A percentile compares a stretch with the other conserved stretches of the same genome.
Conservation (phyloP, 2,329 filamentous ascomycete species). For the Ophiocordyceps unilateralis region DNA sequence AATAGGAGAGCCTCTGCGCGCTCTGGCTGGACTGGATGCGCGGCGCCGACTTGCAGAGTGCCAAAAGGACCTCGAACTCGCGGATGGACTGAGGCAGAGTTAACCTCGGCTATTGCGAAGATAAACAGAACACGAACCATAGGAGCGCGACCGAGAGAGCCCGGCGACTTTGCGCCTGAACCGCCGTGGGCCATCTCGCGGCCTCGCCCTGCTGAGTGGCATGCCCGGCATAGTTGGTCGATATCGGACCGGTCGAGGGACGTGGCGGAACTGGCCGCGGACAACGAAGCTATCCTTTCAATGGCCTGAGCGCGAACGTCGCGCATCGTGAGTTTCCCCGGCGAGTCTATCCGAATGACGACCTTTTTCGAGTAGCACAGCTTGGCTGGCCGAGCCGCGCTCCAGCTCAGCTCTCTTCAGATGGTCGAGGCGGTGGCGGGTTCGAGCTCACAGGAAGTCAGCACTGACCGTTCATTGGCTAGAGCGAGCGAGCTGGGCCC, state of each 20-base stretch:
- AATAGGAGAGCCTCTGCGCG: constrained; percentile 61
- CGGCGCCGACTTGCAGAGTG: constrained; percentile 79
- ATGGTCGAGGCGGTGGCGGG: background rate
- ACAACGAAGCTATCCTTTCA: constrained; percentile 47
- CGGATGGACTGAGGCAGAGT: constrained; percentile 47
- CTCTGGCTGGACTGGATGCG: constrained; percentile 52
- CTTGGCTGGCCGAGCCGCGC: background rate
- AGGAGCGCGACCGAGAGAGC: constrained; percentile 34
- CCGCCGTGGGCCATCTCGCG: constrained; percentile 32
- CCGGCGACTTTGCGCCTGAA: constrained; percentile 16
- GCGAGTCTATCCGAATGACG: background rate
- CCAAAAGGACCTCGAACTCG: constrained; percentile 82
- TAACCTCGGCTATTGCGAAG: background rate
- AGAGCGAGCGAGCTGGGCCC: too few relatives aligned
- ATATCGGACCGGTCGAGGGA: constrained; percentile 46
- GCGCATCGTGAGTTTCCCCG: constrained; percentile 15
- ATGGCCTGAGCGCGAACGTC: constrained; percentile 45
- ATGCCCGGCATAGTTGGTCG: constrained; percentile 42
- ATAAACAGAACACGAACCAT: constrained; percentile 34
- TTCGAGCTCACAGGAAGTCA: background rate
- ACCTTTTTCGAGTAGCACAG: background rate
- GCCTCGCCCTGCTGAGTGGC: constrained; percentile 26
- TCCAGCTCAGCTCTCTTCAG: background rate
- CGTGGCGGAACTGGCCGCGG: constrained; percentile 33
- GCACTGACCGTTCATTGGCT: background rate